Evolutionary conservation across 768 basidiomycete species (phyloP), one percentile per base, ranked within the genome.

Genomic region (Heimioporus sp.): DNA sequence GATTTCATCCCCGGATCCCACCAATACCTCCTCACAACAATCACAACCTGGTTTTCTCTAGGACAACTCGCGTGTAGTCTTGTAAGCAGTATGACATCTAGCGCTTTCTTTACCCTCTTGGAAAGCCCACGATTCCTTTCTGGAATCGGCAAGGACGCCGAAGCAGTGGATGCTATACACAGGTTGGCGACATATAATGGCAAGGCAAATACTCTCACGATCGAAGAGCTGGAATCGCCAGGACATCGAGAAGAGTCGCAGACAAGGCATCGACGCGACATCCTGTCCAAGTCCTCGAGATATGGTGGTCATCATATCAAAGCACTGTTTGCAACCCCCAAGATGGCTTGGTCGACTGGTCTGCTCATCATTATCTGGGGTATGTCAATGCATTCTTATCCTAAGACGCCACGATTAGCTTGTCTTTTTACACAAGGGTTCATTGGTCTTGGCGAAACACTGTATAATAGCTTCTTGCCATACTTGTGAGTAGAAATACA

Each of bases 371-470:
- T 51, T 7, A 54, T 79, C 3, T 66, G 72, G 78, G 61, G 70
- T 85, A 43, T 72, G 77, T 10, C n/a, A n/a, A 16, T 6, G 0
- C 21, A 21, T 35, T n/a, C 10, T 46, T 10, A 21, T 45, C 10
- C 28, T 6, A 15, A n/a, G 32, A 45, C 4, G 10, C 12, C 24
- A 31, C 19, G 17, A 37, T 39, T 28, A 21, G 46, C 38, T 37
- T 15, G 12, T 35, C 21, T 39, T 39, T 21, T 60, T 37, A 39
- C 49, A 3, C 46, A 53, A 87, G 87, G 82, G 1, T 69, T 87
- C 31, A 90, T 90, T 49, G 89, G 87, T 5, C 76, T 90, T 16
- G 86, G 85, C 0, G 86, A 82, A 52, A 87, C 87, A 2, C 70
- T 90, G 64, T 85, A 81, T 56, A 77, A 81, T 57, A 74, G 69